phyloP scores from a whole-genome alignment of 108 stramenopile genomes.

The Cyclostephanos tholiformis region DNA sequence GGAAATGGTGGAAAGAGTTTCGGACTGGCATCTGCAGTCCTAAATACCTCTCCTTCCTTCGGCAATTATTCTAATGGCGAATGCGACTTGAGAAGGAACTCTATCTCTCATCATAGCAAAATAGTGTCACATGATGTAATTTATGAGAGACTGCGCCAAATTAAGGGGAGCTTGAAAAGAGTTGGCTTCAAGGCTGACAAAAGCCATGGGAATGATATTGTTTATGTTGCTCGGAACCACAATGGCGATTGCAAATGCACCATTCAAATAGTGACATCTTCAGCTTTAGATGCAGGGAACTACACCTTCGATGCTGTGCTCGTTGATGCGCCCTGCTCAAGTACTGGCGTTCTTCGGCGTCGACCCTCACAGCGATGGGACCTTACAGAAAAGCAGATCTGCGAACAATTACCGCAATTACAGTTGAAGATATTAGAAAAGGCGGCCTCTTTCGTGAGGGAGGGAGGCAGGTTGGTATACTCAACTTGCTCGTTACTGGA shows the following conservation, averaged over 20 bases:
- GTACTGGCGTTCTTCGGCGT: conserved; percentile 50
- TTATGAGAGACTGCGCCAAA: conserved; percentile 49
- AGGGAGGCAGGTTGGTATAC: conserved; percentile 48
- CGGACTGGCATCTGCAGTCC: conserved; percentile 42
- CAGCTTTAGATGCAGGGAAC: conserved; percentile 3
- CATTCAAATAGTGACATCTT: conserved; percentile 28
- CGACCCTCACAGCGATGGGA: conserved; percentile 55
- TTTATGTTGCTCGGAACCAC: background rate
- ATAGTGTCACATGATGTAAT: conserved; percentile 57
- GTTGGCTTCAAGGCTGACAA: conserved; percentile 29
- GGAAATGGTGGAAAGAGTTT: conserved; percentile 65
- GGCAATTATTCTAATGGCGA: background rate
- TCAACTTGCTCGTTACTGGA: conserved; percentile 55
- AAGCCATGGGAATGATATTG: background rate
- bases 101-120: background rate
- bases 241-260: conserved; percentile 11
- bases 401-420: conserved; percentile 25
- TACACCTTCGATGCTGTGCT: conserved; percentile 46
- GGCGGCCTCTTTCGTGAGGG: conserved; percentile 43
- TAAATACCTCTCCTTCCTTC: background rate
- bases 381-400: conserved; percentile 32
- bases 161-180: conserved; percentile 52
- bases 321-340: conserved; percentile 60
- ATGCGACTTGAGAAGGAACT: background rate
- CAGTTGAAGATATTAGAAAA: conserved; percentile 46